A percentile compares a stretch with the other conserved stretches of the same genome.
Conservation (phyloP, 2,329 filamentous ascomycete species). For the Rutstroemia sp. region DNA sequence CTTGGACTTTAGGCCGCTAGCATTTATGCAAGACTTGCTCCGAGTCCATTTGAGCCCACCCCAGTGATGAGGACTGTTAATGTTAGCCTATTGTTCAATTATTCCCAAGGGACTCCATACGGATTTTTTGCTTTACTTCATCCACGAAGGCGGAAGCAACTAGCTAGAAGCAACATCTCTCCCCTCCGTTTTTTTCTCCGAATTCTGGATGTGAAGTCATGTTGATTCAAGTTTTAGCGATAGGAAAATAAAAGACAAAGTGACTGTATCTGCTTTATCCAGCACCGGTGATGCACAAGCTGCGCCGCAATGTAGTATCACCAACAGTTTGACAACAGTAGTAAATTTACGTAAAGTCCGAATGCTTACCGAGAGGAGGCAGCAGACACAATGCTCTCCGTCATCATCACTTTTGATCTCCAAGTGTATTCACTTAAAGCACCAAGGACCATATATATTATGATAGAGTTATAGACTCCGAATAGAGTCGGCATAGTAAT, state of each 20-base stretch:
- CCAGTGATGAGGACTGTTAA: conserved; percentile 2
- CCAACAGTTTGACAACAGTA: not conserved
- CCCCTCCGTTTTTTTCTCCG: not conserved
- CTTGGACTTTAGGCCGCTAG: not conserved
- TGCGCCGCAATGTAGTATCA: not conserved
- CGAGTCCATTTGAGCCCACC: not conserved
- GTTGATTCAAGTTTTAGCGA: no score
- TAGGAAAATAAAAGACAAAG: no score
- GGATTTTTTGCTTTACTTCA: not conserved
- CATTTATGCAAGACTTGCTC: not conserved
- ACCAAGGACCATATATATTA: no score
- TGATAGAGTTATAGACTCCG: no score
- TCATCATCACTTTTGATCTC: no score
- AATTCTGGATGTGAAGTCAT: not conserved
- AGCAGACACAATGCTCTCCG: not conserved
- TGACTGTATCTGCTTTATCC: not conserved
- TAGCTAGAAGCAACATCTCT: not conserved
- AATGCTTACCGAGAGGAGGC: not conserved
- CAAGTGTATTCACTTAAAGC: no score
- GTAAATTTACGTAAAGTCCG: no score
- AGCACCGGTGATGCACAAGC: not conserved
- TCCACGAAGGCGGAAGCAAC: not conserved
- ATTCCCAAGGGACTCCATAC: not conserved
- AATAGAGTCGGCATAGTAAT: no score
- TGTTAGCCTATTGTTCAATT: not conserved